phyloP scores from a whole-genome alignment of 805 yeast genomes.

The Cyberlindnera sargentensis region DNA sequence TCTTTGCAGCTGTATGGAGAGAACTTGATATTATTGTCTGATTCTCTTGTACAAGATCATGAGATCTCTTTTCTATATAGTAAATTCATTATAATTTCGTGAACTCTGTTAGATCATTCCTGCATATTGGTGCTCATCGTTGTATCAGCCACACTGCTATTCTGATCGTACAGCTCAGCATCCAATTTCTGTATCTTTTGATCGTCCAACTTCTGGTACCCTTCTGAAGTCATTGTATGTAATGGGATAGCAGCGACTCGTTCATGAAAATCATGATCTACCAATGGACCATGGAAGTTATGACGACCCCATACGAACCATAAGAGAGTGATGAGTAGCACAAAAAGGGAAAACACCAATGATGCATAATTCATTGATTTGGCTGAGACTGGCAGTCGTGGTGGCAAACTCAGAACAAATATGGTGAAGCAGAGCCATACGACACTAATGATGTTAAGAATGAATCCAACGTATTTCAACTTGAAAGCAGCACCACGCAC shows the following conservation, averaged over 20 bases:
- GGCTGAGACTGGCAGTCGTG: conserved; percentile 46
- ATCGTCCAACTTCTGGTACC: conserved; percentile 18
- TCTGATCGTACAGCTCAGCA: conserved; percentile 8
- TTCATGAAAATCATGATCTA: conserved; percentile 24
- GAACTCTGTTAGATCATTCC: background rate
- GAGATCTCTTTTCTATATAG: too few species aligned
- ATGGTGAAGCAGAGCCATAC: conserved; percentile 54
- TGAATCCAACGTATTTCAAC: conserved; percentile 55
- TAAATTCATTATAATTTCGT: too few species aligned
- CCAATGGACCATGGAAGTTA: conserved; percentile 57
- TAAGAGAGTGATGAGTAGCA: conserved; percentile 40
- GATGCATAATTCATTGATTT: conserved; percentile 45
- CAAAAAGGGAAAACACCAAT: conserved; percentile 46
- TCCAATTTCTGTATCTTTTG: conserved; percentile 18
- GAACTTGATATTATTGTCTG: too few species aligned
- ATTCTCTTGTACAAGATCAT: too few species aligned
- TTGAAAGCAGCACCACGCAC: conserved; percentile 65
- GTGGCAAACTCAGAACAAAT: conserved; percentile 63
- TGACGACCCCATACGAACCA: conserved; percentile 56
- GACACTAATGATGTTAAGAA: conserved; percentile 51
- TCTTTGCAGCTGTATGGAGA: too few species aligned
- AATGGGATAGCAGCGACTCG: conserved; percentile 17
- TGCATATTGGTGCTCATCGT: background rate
- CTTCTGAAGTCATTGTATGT: conserved; percentile 7
- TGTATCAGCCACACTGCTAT: conserved; percentile 1